Conservation (phyloP, 1,284 basidiomycete genomes). For the Apiotrichum gracile region DNA sequence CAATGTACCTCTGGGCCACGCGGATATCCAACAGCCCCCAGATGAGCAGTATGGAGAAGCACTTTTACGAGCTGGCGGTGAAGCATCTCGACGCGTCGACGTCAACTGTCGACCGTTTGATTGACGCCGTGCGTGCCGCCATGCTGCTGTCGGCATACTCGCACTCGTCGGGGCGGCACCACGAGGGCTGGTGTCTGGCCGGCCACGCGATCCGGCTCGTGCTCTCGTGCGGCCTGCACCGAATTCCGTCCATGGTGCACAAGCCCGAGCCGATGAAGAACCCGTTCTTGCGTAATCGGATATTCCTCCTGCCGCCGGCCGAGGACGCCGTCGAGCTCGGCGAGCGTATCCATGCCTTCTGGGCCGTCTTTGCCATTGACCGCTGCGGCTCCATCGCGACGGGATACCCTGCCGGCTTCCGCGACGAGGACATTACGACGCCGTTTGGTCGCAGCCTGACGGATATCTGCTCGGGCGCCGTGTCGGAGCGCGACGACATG, state of each 20-base stretch:
- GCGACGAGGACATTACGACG: slow-evolving; percentile 39
- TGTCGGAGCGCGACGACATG: slow-evolving; percentile 30
- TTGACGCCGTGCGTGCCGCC: slow-evolving; percentile 37
- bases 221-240: slow-evolving; percentile 40
- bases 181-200: slow-evolving; percentile 39
- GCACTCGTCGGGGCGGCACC: slow-evolving; percentile 36
- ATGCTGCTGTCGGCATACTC: slow-evolving; percentile 37
- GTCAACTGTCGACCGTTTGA: slow-evolving; percentile 33
- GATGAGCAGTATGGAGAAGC: slow-evolving; percentile 27
- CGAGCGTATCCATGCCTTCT: slow-evolving; percentile 41
- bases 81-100: slow-evolving; percentile 32
- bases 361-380: slow-evolving; percentile 36
- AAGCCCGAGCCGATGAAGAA: slow-evolving; percentile 17
- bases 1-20: slow-evolving; percentile 45
- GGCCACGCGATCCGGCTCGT: slow-evolving; percentile 33
- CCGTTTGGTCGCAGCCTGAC: slow-evolving; percentile 32
- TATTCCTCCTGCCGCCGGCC: slow-evolving; percentile 34
- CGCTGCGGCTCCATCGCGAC: slow-evolving; percentile 35
- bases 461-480: slow-evolving; percentile 32
- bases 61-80: slow-evolving; percentile 34
- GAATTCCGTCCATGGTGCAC: slow-evolving; percentile 31
- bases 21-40: slow-evolving; percentile 35
- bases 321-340: slow-evolving; percentile 41
- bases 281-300: slow-evolving; percentile 30
- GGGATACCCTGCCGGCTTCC: slow-evolving; percentile 31